Evolutionary conservation across 495 filamentous ascomycete species (phyloP).

Genomic region (Neurospora tetrasperma): DNA sequence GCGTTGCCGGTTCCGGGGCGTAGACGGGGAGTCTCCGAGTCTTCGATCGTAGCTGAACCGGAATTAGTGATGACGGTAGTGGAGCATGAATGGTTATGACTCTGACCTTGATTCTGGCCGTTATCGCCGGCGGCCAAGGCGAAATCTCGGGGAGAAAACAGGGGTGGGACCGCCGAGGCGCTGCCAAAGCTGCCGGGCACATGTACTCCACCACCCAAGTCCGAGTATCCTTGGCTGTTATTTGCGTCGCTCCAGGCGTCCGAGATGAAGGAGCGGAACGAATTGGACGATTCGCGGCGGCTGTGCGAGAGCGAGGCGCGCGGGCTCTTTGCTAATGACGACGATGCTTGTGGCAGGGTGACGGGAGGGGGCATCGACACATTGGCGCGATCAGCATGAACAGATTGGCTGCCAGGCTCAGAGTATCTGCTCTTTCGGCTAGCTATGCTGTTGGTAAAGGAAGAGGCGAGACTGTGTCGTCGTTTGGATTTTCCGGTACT

Average conservation of each 20-base stretch:
- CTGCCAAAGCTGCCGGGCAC: neutral
- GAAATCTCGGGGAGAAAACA: constrained; percentile 15
- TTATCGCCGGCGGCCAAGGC: constrained; percentile 9
- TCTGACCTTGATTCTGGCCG: neutral
- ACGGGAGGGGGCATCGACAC: constrained; percentile 39
- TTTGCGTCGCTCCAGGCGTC: constrained; percentile 24
- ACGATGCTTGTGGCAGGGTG: constrained; percentile 12
- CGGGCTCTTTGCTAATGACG: constrained; percentile 8
- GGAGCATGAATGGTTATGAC: neutral
- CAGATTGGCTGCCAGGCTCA: constrained; percentile 24
- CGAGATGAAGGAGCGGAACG: constrained; percentile 2
- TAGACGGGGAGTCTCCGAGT: constrained; percentile 35
- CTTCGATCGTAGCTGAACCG: constrained; percentile 23
- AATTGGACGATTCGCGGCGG: constrained; percentile 23
- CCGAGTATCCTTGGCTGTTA: constrained; percentile 3
- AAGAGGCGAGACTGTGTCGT: constrained; percentile 14
- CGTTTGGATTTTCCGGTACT: no score
- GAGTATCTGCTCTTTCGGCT: constrained; percentile 37
- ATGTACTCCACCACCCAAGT: constrained; percentile 2
- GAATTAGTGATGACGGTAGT: neutral
- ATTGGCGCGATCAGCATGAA: constrained; percentile 23
- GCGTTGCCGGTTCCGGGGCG: constrained; percentile 16
- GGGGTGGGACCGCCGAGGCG: neutral
- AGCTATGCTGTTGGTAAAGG: constrained; percentile 18
- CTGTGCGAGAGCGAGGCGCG: constrained; percentile 15